Percentiles rank a stretch among this genome's conserved stretches.
Conservation (phyloP, 768 basidiomycete species). For the Rhizopogon salebrosus region DNA sequence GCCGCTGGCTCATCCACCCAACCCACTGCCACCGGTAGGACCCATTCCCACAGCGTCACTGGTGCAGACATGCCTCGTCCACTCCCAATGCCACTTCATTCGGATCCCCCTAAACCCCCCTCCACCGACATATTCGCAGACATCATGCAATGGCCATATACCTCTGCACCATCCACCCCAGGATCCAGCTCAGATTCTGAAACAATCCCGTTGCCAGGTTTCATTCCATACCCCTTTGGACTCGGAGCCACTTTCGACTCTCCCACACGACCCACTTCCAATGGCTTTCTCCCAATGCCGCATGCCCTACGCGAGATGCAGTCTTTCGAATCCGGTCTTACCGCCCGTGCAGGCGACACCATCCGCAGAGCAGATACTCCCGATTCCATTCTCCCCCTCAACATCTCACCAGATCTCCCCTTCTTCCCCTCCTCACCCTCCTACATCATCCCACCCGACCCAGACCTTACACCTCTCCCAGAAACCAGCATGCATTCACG, state of each 20-base stretch:
- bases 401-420: background rate
- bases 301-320: constrained; percentile 78
- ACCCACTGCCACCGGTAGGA: constrained; percentile 42
- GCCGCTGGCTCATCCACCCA: constrained; percentile 25
- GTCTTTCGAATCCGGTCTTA: constrained; percentile 79
- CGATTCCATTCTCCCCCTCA: constrained; percentile 5
- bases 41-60: constrained; percentile 77
- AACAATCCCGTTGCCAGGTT: constrained; percentile 11
- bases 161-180: constrained; percentile 32
- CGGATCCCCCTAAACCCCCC: constrained; percentile 22
- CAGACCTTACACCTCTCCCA: constrained; percentile 31
- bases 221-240: constrained; percentile 58
- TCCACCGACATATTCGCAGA: constrained; percentile 56
- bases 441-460: constrained; percentile 21
- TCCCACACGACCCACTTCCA: constrained; percentile 41
- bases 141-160: constrained; percentile 55
- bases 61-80: constrained; percentile 56
- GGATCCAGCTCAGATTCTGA: constrained; percentile 23
- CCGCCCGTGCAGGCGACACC: constrained; percentile 53
- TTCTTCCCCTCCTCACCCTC: constrained; percentile 15
- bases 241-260: constrained; percentile 56
- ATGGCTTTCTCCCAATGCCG: constrained; percentile 40
- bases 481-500: constrained; percentile 53
- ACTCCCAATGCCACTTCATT: constrained; percentile 19
- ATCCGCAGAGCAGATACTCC: constrained; percentile 10